Conservation (phyloP, 352 stramenopile genomes). For the Phytophthora rubi region DNA sequence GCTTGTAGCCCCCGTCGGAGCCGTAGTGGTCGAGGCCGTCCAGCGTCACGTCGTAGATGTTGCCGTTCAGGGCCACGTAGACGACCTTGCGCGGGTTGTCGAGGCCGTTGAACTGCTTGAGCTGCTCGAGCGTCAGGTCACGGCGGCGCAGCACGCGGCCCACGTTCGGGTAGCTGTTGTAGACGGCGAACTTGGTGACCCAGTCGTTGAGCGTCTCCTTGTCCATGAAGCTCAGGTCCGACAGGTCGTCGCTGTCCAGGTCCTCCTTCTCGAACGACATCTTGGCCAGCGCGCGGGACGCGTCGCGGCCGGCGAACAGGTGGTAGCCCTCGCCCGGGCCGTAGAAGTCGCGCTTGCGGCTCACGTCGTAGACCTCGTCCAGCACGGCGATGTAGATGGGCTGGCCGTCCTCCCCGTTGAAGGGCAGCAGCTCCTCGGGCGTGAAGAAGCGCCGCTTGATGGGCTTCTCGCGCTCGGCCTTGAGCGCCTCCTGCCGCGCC, state of each 20-base stretch:
- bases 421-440: constrained; percentile 88
- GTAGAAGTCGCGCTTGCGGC: constrained; percentile 95
- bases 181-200: constrained; percentile 96
- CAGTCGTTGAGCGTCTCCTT: constrained; percentile 92
- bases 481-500: constrained; percentile 68
- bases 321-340: constrained; percentile 96
- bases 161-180: constrained; percentile 96
- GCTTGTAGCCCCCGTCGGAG: constrained; percentile 93
- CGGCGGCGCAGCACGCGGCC: constrained; percentile 87
- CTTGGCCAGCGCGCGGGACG: constrained; percentile 93
- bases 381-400: constrained; percentile 96
- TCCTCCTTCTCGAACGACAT: constrained; percentile 96
- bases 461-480: constrained; percentile 67
- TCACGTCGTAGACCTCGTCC: constrained; percentile 97
- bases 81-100: constrained; percentile 90
- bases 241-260: constrained; percentile 86
- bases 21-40: constrained; percentile 95
- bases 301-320: constrained; percentile 95
- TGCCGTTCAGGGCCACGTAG: constrained; percentile 94
- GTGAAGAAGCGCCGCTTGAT: constrained; percentile 92
- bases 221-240: constrained; percentile 84
- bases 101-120: constrained; percentile 86
- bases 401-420: constrained; percentile 92
- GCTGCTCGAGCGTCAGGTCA: constrained; percentile 81
- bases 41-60: constrained; percentile 98